Percentiles rank a stretch among this genome's conserved stretches.
Evolutionary conservation across 257 asterid species (phyloP).

Genomic region (Nyctanthes arbortristis): DNA sequence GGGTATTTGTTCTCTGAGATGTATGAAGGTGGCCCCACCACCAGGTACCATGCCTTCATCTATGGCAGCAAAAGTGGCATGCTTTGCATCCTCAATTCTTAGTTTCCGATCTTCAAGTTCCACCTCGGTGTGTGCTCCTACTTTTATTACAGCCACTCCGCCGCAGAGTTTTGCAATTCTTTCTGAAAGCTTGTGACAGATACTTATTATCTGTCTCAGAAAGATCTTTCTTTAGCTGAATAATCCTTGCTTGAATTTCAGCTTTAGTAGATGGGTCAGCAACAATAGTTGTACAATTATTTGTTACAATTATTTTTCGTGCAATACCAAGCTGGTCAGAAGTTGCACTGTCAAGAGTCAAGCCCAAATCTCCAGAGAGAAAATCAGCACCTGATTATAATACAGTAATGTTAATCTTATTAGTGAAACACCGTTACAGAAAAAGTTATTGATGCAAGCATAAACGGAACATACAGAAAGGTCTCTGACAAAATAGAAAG

Average conservation of each 20-base stretch:
- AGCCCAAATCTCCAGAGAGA: constrained; percentile 85
- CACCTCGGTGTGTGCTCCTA: constrained; percentile 92
- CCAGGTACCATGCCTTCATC: constrained; percentile 98
- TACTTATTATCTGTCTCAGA: constrained; percentile 74
- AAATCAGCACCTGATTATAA: constrained; percentile 84
- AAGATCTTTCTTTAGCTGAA: constrained; percentile 89
- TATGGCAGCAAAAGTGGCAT: constrained; percentile 93
- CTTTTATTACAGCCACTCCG: constrained; percentile 85
- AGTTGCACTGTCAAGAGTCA: constrained; percentile 71
- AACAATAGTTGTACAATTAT: constrained; percentile 69
- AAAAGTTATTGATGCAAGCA: neutral
- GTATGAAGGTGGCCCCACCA: constrained; percentile 89
- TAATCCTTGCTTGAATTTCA: constrained; percentile 88
- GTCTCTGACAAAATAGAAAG: neutral
- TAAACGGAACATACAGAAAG: neutral
- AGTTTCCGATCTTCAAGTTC: constrained; percentile 92
- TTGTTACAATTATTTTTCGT: constrained; percentile 65
- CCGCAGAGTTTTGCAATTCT: constrained; percentile 93
- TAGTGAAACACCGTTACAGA: neutral
- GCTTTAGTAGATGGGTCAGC: constrained; percentile 92
- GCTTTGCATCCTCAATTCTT: constrained; percentile 90
- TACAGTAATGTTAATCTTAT: constrained; percentile 13
- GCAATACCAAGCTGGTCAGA: constrained; percentile 99
- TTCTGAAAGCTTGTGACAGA: constrained; percentile 66
- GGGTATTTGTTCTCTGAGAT: constrained; percentile 78